These are phyloP conservation scores for Euphorbia schlechtendalii DNA, from an alignment of 441 rosid species.

Conservation along the genomic window DNA sequence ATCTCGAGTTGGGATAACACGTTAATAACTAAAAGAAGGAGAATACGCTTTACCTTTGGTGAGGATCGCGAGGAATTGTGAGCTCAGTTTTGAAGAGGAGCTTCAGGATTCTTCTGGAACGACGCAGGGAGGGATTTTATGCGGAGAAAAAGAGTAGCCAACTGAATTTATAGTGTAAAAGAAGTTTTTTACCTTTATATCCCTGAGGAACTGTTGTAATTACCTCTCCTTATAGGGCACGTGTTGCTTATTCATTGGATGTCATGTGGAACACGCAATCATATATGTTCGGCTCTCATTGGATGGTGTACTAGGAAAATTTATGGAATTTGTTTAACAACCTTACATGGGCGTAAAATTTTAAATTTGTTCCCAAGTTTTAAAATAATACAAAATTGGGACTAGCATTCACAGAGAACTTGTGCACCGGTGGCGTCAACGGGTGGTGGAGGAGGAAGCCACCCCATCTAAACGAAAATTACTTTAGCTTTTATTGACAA, in stretches of 20 bases:
- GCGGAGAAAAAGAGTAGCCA: not conserved
- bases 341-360: too few species aligned
- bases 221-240: not conserved
- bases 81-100: not conserved
- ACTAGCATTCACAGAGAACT: too few species aligned
- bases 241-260: not conserved
- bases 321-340: too few species aligned
- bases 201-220: not conserved
- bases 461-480: too few species aligned
- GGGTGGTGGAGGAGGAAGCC: too few species aligned
- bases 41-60: not conserved
- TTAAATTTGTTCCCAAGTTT: too few species aligned
- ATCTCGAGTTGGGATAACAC: not conserved
- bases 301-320: not conserved
- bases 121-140: not conserved
- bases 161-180: not conserved
- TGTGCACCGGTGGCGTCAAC: too few species aligned
- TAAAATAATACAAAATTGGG: too few species aligned
- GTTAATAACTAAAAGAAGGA: not conserved
- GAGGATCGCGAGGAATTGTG: not conserved
- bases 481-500: too few species aligned
- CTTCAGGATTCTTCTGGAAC: conserved; percentile 20
- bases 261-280: not conserved
- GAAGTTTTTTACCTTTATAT: not conserved
- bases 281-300: too few species aligned